Evolutionary conservation across 257 asterid species (phyloP), one percentile per base, ranked within the genome.

Genomic region (Solanum verrucosum): DNA sequence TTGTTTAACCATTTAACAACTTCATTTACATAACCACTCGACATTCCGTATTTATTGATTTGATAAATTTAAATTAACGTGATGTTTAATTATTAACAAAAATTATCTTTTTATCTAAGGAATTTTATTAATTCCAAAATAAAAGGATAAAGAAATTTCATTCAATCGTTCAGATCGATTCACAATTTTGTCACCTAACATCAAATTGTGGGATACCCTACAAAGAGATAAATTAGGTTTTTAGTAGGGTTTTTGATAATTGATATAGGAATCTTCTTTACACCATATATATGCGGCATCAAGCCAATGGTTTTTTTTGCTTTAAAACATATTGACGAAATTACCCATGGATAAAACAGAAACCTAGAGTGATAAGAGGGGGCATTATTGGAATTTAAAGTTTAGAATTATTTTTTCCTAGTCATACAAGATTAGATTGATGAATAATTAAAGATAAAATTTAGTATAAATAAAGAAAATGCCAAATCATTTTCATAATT

Each of bases 221-320:
- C 15, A 67, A 21, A 44, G 65, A 82, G 68, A 85, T 34, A 85
- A 40, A 88, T 67, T 63, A 60, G 83, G 15, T 13, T 82, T 23
- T 23, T n/a, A 6, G 49, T 8, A 40, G 15, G 63, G 63, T 2
- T 78, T 42, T 6, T 68, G 27, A 46, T 70, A 40, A 72, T 79
- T 21, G 88, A 72, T 35, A 56, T 7, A 7, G 34, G 23, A 35
- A 79, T 59, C 27, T 74, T 88, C 23, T 70, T 29, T 91, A 56
- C 91, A 67, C 10, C 74, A 89, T 93, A 95, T 93, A 90, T 93
- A 95, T 94, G 98, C 98, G 96, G 98, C 98, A 95, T 90, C 92
- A 83, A 44, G 96, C 86, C 91, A 88, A 35, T 89, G 97, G 91
- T 87, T 34, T 7, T 88, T 87, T 89, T 87, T 37, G 67, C 34